A percentile compares a stretch with the other conserved stretches of the same genome.
Evolutionary conservation across 176 grass and related monocot species (phyloP).

Genomic region (Microstegium vimineum): DNA sequence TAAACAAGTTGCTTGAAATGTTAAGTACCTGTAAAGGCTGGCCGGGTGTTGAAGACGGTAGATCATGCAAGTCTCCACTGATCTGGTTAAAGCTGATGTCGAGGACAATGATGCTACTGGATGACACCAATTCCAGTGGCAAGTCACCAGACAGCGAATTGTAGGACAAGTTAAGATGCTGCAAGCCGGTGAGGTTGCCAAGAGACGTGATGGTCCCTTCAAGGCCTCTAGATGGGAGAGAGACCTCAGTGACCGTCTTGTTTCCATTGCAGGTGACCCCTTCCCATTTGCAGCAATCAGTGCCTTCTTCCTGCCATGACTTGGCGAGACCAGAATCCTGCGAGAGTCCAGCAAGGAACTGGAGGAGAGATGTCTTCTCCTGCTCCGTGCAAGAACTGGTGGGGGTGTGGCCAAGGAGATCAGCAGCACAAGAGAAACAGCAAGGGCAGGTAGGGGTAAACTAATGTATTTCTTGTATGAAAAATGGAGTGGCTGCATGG

Average conservation of each 20-base stretch:
- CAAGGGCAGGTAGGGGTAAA: neutral
- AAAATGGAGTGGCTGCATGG: constrained; percentile 19
- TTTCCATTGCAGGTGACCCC: constrained; percentile 31
- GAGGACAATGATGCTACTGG: constrained; percentile 14
- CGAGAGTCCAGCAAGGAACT: constrained; percentile 7
- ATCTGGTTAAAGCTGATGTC: constrained; percentile 50
- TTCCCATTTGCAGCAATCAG: constrained; percentile 33
- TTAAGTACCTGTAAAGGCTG: constrained; percentile 36
- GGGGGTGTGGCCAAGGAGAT: neutral
- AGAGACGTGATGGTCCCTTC: neutral
- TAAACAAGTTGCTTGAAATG: constrained; percentile 45
- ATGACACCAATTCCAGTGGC: neutral
- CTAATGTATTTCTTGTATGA: neutral
- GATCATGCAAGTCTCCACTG: neutral
- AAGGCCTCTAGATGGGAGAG: neutral
- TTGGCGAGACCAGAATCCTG: neutral
- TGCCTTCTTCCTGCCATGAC: neutral
- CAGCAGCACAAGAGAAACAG: constrained; percentile 9
- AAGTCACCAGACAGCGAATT: constrained; percentile 11
- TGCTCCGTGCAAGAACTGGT: constrained; percentile 12
- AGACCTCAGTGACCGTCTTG: neutral
- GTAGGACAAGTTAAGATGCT: constrained; percentile 20
- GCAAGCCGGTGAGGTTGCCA: neutral
- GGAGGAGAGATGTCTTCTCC: constrained; percentile 30
- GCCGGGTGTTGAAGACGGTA: neutral